Base-by-base conservation (phyloP, 768 basidiomycete genomes). In the Boletus tomentosulus region DNA sequence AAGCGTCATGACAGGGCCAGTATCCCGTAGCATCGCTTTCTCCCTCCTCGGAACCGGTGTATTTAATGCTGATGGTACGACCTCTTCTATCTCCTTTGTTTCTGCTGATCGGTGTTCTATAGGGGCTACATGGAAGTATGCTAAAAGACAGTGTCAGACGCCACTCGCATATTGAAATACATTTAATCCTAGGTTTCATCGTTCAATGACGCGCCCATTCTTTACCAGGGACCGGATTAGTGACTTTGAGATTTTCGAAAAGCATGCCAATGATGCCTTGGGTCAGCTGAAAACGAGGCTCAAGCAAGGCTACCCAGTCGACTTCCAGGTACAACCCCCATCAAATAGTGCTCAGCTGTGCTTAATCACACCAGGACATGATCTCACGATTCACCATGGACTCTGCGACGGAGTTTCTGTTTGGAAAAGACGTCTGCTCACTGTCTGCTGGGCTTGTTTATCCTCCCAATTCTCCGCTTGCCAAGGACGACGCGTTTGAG, bases 81-180 rank as follows among this genome's bases (percentile, higher is more conserved):
- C 15, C 12, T 13, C 19, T 15, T 11, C 16, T 16, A 28, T 31
- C 34, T 48, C 35, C 46, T 38, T 12, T 31, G 27, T 8, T 22
- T 19, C 31, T 38, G 38, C 28, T 54, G 15, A 60, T 33, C 19
- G 28, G 16, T 15, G 1, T 37, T 25, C 57, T 33, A 38, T 47
- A 79, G 79, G 78, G 16, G 80, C 82, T 3, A 74, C 76, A 66
- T 85, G 83, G 83, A 85, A 83, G 77, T 83, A 50, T 41, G 68
- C n/a, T 13, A 47, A 19, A 28, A 1, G 4, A 24, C 11, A 24
- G 19, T 37, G 16, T 8, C 38, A 8, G 27, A 22, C 34, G 30
- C 25, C 1, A 15, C 19, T 15, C 12, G 24, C 30, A 33, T 31
- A 27, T 19, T 50, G 16, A 34, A 41, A 39, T 30, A 12, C 38